Conservation (phyloP, 2,329 filamentous ascomycete genomes). For the Rhynchosporium graminicola region DNA sequence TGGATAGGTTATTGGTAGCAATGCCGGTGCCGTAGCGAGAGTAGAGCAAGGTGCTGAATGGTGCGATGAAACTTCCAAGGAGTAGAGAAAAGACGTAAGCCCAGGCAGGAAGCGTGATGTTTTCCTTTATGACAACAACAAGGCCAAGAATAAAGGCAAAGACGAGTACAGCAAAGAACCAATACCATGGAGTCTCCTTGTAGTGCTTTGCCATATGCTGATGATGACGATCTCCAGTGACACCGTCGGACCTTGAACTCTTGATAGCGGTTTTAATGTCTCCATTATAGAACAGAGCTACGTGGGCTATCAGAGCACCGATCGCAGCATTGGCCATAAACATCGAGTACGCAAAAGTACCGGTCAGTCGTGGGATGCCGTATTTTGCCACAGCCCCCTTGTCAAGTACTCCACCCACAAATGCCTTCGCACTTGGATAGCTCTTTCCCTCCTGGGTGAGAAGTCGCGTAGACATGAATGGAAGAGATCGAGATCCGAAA, state of each 20-base stretch:
- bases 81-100: conserved; percentile 45
- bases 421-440: conserved; percentile 47
- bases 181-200: conserved; percentile 46
- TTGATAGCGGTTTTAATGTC: conserved; percentile 52
- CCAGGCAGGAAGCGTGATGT: conserved; percentile 46
- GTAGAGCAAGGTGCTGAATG: conserved; percentile 52
- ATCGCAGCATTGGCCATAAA: conserved; percentile 62
- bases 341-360: conserved; percentile 53
- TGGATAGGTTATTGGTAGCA: conserved; percentile 58
- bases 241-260: conserved; percentile 44
- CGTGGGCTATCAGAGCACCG: conserved; percentile 55
- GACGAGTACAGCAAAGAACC: conserved; percentile 44
- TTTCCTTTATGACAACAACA: conserved; percentile 42
- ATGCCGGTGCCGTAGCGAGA: conserved; percentile 58
- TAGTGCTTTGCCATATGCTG: conserved; percentile 48
- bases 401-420: conserved; percentile 46
- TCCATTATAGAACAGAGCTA: conserved; percentile 55
- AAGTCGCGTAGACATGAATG: conserved; percentile 47
- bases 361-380: conserved; percentile 51
- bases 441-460: conserved; percentile 43
- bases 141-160: conserved; percentile 43
- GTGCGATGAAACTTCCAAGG: conserved; percentile 48
- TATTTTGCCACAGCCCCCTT: conserved; percentile 44
- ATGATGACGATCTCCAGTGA: conserved; percentile 54
- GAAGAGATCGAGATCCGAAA: conserved; percentile 45